phyloP scores from a whole-genome alignment of 352 stramenopile species.

The Blastocystis sp. region DNA sequence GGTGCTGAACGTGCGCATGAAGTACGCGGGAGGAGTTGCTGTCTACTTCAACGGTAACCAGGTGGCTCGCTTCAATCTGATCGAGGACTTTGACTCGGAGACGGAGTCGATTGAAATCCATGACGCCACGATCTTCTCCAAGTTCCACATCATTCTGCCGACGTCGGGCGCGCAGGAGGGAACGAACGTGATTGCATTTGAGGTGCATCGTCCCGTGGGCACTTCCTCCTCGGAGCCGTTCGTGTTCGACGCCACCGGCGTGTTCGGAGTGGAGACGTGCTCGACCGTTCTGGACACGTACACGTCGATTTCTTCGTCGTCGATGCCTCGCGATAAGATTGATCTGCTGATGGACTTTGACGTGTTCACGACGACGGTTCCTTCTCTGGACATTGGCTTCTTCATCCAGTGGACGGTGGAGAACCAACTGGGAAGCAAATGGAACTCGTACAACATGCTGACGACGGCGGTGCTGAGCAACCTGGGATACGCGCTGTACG shows the following conservation, averaged over 20 bases:
- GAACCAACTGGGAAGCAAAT: background rate
- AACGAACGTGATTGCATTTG: conserved; percentile 1
- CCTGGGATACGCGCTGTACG: background rate
- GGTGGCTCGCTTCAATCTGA: conserved; percentile 22
- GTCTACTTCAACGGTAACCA: conserved; percentile 5
- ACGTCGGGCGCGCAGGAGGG: background rate
- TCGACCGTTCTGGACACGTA: background rate
- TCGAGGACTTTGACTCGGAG: background rate
- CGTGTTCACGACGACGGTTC: background rate
- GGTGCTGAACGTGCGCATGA: conserved; percentile 15
- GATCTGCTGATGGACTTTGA: background rate
- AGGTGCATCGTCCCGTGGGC: background rate
- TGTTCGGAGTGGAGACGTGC: conserved; percentile 5
- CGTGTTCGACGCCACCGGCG: background rate
- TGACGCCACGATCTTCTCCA: background rate
- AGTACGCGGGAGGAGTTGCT: background rate
- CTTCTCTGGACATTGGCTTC: background rate
- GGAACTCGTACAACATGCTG: background rate
- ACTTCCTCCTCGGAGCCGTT: background rate
- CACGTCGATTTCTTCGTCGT: background rate
- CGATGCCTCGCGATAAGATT: background rate
- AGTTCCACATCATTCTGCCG: conserved; percentile 4
- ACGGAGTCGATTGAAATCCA: background rate
- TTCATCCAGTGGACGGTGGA: background rate
- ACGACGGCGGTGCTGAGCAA: background rate